Evolutionary conservation across 306 rosid species (phyloP).

Genomic region (Datisca glomerata): DNA sequence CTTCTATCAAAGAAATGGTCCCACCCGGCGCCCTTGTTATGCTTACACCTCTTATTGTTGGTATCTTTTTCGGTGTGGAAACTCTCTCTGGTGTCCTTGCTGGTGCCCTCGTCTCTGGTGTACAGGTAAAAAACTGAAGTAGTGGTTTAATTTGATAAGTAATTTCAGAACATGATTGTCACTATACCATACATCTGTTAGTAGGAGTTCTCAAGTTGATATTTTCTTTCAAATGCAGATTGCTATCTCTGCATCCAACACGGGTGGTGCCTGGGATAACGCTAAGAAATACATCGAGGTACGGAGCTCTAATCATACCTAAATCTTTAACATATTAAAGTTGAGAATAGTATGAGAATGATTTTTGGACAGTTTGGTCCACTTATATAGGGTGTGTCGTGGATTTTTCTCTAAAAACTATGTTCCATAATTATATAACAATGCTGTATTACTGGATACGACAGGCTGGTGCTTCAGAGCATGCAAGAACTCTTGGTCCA

Average conservation of each 20-base stretch:
- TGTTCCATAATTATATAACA: too few species aligned
- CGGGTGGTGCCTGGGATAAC: constrained; percentile 99
- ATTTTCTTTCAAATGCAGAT: constrained; percentile 24
- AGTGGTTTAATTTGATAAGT: background rate
- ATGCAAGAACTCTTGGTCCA: constrained; percentile 86
- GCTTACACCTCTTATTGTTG: constrained; percentile 90
- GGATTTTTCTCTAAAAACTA: too few species aligned
- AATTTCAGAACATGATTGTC: background rate
- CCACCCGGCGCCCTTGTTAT: constrained; percentile 97
- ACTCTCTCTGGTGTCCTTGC: constrained; percentile 96
- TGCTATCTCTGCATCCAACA: constrained; percentile 97
- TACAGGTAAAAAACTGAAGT: constrained; percentile 43
- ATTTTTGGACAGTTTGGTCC: background rate
- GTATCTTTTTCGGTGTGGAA: constrained; percentile 89
- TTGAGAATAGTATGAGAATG: background rate
- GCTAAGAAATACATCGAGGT: constrained; percentile 98
- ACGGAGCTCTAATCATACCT: background rate
- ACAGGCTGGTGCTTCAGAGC: constrained; percentile 88
- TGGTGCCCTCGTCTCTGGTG: constrained; percentile 88
- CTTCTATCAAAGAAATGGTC: constrained; percentile 91
- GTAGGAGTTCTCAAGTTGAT: constrained; percentile 3
- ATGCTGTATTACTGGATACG: too few species aligned
- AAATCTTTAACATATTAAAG: too few species aligned
- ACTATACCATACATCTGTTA: background rate
- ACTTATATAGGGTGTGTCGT: background rate